Percentiles rank a stretch among this genome's conserved stretches.
phyloP scores from a whole-genome alignment of 1,284 basidiomycete genomes.

The Sanguinoderma infundibulare region DNA sequence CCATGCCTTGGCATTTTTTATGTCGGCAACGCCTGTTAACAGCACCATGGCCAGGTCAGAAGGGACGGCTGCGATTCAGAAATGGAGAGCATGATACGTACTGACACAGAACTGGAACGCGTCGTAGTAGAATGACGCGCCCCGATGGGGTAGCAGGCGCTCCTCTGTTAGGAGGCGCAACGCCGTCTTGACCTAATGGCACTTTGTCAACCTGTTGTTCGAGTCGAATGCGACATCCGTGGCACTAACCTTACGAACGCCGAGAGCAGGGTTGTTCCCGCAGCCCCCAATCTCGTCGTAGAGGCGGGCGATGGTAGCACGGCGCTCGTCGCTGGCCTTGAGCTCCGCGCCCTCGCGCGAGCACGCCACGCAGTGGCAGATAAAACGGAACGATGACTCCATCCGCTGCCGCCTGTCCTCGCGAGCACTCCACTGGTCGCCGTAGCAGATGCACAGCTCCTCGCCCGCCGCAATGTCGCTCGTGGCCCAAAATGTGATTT shows the following conservation, averaged over 20 bases:
- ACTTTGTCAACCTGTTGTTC: background rate
- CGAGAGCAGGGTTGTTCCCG: constrained; percentile 25
- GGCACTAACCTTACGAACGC: constrained; percentile 24
- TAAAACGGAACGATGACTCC: constrained; percentile 56
- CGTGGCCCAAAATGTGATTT: constrained; percentile 32
- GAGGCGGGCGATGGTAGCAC: constrained; percentile 20
- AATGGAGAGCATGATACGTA: constrained; percentile 6
- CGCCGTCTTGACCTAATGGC: constrained; percentile 21
- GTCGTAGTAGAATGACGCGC: constrained; percentile 31
- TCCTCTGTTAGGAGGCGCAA: constrained; percentile 29
- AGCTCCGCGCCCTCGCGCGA: constrained; percentile 22
- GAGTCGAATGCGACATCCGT: background rate
- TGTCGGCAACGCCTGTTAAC: constrained; percentile 26
- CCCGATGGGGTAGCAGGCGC: constrained; percentile 16
- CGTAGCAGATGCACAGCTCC: constrained; percentile 64
- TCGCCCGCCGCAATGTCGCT: constrained; percentile 51
- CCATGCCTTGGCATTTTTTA: constrained; percentile 33
- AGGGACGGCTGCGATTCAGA: background rate
- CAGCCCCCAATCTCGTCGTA: constrained; percentile 28
- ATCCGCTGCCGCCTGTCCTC: constrained; percentile 44
- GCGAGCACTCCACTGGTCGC: constrained; percentile 45
- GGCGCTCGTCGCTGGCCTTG: constrained; percentile 26
- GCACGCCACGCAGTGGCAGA: constrained; percentile 53
- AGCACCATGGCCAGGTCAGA: background rate
- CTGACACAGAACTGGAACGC: constrained; percentile 33